Percentiles rank a stretch among this genome's conserved stretches.
These are phyloP conservation scores for Tympanopsis confertula DNA, from an alignment of 2,329 filamentous ascomycete species.

Conservation along the genomic window DNA sequence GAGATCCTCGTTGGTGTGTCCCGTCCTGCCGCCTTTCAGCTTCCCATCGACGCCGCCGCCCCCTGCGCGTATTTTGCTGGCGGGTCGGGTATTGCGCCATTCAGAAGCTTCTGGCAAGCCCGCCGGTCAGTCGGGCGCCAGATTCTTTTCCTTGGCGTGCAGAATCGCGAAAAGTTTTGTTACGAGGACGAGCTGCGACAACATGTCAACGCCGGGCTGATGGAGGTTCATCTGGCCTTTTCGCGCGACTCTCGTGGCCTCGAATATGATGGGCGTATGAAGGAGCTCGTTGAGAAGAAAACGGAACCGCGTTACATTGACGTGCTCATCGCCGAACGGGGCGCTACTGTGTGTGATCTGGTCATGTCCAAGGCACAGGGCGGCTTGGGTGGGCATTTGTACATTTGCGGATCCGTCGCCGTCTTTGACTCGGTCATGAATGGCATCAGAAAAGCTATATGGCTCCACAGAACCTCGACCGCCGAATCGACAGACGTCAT, in stretches of 20 bases:
- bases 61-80: slow-evolving; percentile 41
- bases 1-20: slow-evolving; percentile 39
- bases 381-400: slow-evolving; percentile 33
- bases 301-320: slow-evolving; percentile 40
- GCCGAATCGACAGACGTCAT: slow-evolving; percentile 37
- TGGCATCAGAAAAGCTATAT: slow-evolving; percentile 42
- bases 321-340: slow-evolving; percentile 35
- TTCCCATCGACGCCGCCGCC: slow-evolving; percentile 34
- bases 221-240: slow-evolving; percentile 40
- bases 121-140: slow-evolving; percentile 30
- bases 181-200: slow-evolving; percentile 35
- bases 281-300: slow-evolving; percentile 34
- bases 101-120: slow-evolving; percentile 40
- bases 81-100: slow-evolving; percentile 39
- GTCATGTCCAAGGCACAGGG: slow-evolving; percentile 45
- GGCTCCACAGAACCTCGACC: slow-evolving; percentile 36
- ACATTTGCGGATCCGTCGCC: slow-evolving; percentile 34
- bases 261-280: slow-evolving; percentile 24
- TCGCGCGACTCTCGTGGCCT: slow-evolving; percentile 36
- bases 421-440: slow-evolving; percentile 42
- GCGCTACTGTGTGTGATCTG: slow-evolving; percentile 35
- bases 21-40: slow-evolving; percentile 35
- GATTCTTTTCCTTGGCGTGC: slow-evolving; percentile 37
- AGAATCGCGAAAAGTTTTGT: slow-evolving; percentile 37
- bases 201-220: slow-evolving; percentile 29